Conservation (phyloP, 768 basidiomycete genomes). For the Xerocomellus amylosporus region DNA sequence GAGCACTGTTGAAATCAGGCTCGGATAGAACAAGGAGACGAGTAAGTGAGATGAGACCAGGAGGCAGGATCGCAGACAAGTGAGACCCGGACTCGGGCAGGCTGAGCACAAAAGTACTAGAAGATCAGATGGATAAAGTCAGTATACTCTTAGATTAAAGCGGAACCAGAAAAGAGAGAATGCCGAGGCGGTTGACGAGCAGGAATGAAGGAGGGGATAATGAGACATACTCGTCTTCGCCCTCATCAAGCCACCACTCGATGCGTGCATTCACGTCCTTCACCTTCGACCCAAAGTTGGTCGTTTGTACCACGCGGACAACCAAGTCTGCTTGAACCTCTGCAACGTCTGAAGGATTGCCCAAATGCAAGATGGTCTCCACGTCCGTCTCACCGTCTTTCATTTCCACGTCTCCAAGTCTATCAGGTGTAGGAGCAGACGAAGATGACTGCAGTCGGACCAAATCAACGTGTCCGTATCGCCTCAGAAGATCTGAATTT, state of each 20-base stretch:
- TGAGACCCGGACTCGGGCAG: constrained; percentile 44
- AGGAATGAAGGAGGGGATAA: not conserved
- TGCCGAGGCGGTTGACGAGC: not conserved
- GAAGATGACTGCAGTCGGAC: constrained; percentile 48
- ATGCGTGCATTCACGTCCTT: constrained; percentile 43
- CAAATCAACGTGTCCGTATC: constrained; percentile 90
- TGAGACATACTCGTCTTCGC: constrained; percentile 77
- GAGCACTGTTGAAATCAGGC: constrained; percentile 58
- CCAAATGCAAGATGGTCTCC: constrained; percentile 26
- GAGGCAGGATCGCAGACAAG: constrained; percentile 49
- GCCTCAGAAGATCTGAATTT: constrained; percentile 89
- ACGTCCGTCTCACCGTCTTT: constrained; percentile 17
- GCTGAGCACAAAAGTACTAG: constrained; percentile 11
- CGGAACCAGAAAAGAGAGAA: not conserved
- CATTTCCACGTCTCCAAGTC: constrained; percentile 12
- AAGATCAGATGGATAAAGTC: not conserved
- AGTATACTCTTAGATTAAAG: not conserved
- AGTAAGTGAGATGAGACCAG: constrained; percentile 64
- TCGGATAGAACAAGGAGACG: constrained; percentile 57
- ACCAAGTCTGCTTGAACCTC: constrained; percentile 74
- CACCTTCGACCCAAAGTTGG: constrained; percentile 9
- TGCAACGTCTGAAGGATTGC: constrained; percentile 79
- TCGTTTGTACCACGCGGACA: constrained; percentile 39
- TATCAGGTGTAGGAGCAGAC: not conserved
- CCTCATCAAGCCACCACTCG: constrained; percentile 92